Evolutionary conservation across 2,329 filamentous ascomycete species (phyloP), one percentile per base, ranked within the genome.

Genomic region (Phialophora tarda): DNA sequence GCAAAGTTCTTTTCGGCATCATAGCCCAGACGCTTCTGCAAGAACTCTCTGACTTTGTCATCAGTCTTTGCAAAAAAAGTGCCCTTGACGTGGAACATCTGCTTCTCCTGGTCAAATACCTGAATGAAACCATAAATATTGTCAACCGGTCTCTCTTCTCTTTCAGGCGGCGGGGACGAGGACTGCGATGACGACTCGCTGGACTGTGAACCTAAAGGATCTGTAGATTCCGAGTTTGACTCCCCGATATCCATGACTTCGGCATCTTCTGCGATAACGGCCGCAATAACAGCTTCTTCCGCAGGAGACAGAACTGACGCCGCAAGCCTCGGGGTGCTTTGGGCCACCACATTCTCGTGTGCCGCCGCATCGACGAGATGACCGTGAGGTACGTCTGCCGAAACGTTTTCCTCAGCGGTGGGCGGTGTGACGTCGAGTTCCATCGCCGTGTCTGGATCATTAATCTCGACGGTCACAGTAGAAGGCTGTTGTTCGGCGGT

Each of bases 41-140:
- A 71, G 6, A 77, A 75, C 12, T 75, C 71, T 65, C 79, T 80
- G 68, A 83, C 76, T 17, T 75, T 78, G 21, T 78, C 76, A 28
- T 76, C 76, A 10, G 74, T 73, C 58, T 76, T 77, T 6, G 77
- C 80, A 59, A 82, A 78, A 71, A 81, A 81, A 14, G 77, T 78
- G 30, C 78, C 78, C 12, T 79, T 72, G 2, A 78, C 78, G 7
- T 72, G 74, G 17, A 83, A 73, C 0, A 72, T 75, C 68, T 83
- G 82, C 10, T 76, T 77, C 28, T 84, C 81, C 14, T 82, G 78
- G 64, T 86, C 83, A 69, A 83, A 85, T 5, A 83, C 71, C 65
- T 86, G 83, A 53, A 86, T 74, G 68, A 83, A 82, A 66, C 81
- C 82, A 63, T 82, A 82, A 14, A 78, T 73, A 62, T 81, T 65